Conservation (phyloP, 345 rosid species). For the Rhodamnia argentea region DNA sequence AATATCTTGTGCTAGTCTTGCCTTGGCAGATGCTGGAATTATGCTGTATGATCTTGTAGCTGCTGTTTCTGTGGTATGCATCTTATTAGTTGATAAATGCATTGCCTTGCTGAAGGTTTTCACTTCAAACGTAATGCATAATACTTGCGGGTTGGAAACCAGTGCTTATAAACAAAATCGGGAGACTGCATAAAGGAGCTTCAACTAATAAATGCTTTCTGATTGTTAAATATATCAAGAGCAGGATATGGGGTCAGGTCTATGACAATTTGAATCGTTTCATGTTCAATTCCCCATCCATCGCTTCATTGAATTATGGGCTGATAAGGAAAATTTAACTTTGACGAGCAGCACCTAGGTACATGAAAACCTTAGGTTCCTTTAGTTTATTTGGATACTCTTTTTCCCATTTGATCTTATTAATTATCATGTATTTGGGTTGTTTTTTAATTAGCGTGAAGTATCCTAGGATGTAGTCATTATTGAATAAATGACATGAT, state of each 20-base stretch:
- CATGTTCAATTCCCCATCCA: no score
- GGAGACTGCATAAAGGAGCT: not conserved
- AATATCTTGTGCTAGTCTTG: constrained; percentile 93
- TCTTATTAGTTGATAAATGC: not conserved
- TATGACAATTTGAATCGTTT: no score
- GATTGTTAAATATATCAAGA: not conserved
- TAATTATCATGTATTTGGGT: not conserved
- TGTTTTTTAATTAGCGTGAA: not conserved
- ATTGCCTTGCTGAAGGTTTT: not conserved
- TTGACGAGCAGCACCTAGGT: not conserved
- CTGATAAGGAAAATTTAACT: not conserved
- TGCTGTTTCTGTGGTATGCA: constrained; percentile 81
- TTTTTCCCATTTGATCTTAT: not conserved
- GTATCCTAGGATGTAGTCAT: not conserved
- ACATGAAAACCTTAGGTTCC: not conserved
- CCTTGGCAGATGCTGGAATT: constrained; percentile 93
- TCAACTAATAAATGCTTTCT: not conserved
- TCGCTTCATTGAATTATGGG: no score
- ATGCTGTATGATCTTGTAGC: constrained; percentile 94
- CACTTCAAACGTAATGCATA: not conserved
- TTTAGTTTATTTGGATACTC: not conserved
- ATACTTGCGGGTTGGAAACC: not conserved
- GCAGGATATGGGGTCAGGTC: not conserved
- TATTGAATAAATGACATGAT: not conserved
- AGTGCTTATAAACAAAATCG: not conserved